Evolutionary conservation across 2,329 filamentous ascomycete species (phyloP).

Genomic region (Fusarium tupiense): DNA sequence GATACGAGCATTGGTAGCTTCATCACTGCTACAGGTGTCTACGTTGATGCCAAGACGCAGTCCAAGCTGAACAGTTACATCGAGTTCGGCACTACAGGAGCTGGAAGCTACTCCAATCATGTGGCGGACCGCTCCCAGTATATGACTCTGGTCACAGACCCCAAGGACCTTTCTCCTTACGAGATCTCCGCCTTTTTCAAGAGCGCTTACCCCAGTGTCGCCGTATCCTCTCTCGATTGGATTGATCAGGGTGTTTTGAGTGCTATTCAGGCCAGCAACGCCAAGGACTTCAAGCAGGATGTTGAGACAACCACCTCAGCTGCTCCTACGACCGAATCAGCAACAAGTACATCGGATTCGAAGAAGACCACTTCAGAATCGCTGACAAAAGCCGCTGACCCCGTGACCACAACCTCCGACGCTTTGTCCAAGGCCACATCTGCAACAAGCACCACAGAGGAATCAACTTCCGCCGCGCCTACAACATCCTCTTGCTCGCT

Average conservation of each 20-base stretch:
- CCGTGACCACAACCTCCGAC: not conserved
- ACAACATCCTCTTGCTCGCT: constrained; percentile 9
- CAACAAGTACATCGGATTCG: not conserved
- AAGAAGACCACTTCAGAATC: not conserved
- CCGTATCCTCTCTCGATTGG: constrained; percentile 29
- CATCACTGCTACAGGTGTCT: constrained; percentile 49
- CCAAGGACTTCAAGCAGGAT: constrained; percentile 11
- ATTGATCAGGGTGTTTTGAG: constrained; percentile 31
- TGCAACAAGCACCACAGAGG: not conserved
- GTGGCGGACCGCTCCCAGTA: constrained; percentile 47
- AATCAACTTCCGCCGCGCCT: constrained; percentile 1
- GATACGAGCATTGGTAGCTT: constrained; percentile 51
- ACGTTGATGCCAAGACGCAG: constrained; percentile 47
- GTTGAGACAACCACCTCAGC: not conserved
- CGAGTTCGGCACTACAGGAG: constrained; percentile 54
- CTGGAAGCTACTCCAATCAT: constrained; percentile 53
- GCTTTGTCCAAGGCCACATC: not conserved
- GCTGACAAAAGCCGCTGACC: not conserved
- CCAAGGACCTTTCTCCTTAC: constrained; percentile 44
- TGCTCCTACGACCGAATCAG: not conserved
- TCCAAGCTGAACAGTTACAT: constrained; percentile 48
- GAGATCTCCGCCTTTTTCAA: constrained; percentile 33
- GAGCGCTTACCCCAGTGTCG: constrained; percentile 9
- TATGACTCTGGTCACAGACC: constrained; percentile 46
- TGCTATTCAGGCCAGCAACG: constrained; percentile 34